These are phyloP conservation scores for Epichloe elymi DNA, from an alignment of 2,329 filamentous ascomycete genomes.

Conservation along the genomic window DNA sequence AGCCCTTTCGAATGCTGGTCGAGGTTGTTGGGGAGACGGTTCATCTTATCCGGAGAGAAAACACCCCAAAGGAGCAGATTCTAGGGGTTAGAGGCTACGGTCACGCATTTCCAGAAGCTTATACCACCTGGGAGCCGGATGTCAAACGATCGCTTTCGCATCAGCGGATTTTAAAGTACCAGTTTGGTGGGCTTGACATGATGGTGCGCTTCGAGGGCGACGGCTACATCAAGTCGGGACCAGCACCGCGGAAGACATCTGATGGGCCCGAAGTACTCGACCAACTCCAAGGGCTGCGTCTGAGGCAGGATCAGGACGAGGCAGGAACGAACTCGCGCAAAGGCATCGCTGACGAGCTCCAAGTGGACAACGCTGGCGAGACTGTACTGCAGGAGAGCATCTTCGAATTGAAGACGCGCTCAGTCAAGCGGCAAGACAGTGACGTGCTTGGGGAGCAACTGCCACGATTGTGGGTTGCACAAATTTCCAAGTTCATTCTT, in stretches of 20 bases:
- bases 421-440: conserved; percentile 13
- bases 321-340: neutral
- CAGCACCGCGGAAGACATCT: neutral
- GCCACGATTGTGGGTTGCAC: conserved; percentile 28
- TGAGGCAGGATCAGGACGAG: no score
- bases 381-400: conserved; percentile 18
- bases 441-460: conserved; percentile 21
- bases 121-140: conserved; percentile 48
- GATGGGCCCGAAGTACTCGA: no score
- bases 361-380: conserved; percentile 9
- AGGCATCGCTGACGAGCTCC: neutral
- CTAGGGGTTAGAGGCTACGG: conserved; percentile 45
- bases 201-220: conserved; percentile 17
- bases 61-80: conserved; percentile 43
- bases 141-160: conserved; percentile 45
- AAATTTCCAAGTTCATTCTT: conserved; percentile 26
- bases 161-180: conserved; percentile 29
- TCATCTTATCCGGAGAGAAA: conserved; percentile 47
- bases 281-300: no score
- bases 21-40: conserved; percentile 40
- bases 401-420: conserved; percentile 34
- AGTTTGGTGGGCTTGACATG: conserved; percentile 10
- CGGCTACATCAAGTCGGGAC: conserved; percentile 11
- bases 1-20: conserved; percentile 41
- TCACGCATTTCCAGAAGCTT: conserved; percentile 52